Evolutionary conservation across 2,329 filamentous ascomycete species (phyloP).

Genomic region (Aureobasidium lini): DNA sequence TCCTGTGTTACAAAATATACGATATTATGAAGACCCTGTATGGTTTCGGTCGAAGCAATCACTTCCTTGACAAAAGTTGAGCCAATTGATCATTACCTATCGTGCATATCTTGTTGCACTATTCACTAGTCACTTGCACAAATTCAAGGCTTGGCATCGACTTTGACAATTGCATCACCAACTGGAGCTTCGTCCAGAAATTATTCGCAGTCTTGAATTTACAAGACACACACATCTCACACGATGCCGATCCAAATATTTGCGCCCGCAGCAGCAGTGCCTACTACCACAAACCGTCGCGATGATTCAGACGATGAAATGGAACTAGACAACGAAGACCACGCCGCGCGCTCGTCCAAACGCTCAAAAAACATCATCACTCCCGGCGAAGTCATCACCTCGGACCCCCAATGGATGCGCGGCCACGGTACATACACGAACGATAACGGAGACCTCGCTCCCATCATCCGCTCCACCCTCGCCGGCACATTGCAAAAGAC

Average conservation of each 20-base stretch:
- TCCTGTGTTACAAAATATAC: no score
- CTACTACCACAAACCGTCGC: slow-evolving; percentile 22
- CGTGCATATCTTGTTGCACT: no score
- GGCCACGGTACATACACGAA: slow-evolving; percentile 87
- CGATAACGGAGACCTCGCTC: slow-evolving; percentile 35
- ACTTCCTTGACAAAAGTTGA: no score
- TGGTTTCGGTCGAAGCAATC: no score
- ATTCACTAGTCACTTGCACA: background rate
- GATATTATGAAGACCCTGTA: no score
- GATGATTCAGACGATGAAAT: slow-evolving; percentile 30
- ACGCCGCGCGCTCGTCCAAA: slow-evolving; percentile 37
- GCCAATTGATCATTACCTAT: no score
- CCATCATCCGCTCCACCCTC: slow-evolving; percentile 78
- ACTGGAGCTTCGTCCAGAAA: background rate
- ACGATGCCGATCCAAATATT: slow-evolving; percentile 54
- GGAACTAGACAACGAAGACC: slow-evolving; percentile 43
- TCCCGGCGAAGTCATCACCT: slow-evolving; percentile 80
- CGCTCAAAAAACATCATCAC: slow-evolving; percentile 59
- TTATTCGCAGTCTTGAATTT: background rate
- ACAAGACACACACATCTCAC: background rate
- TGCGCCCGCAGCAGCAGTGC: slow-evolving; percentile 39
- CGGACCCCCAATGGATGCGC: slow-evolving; percentile 95
- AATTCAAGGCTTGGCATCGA: background rate
- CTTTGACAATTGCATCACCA: background rate
- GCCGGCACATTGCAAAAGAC: slow-evolving; percentile 86